phyloP scores from a whole-genome alignment of 2,329 filamentous ascomycete species.

The Xylaria sp. region DNA sequence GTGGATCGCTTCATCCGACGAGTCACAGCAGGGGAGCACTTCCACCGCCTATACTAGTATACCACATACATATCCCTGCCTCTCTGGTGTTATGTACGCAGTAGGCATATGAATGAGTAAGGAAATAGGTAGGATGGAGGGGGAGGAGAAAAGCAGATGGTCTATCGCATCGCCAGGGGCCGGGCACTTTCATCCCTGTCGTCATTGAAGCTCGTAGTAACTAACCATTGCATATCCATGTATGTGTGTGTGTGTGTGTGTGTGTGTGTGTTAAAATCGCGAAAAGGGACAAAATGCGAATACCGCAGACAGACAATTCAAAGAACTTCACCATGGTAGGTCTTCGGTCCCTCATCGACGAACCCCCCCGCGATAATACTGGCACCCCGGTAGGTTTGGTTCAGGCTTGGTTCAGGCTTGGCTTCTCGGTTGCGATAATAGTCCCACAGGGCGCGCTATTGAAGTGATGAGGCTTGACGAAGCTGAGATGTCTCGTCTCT shows the following conservation, averaged over 20 bases:
- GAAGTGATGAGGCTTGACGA: conserved; percentile 10
- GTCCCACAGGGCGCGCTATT: conserved; percentile 17
- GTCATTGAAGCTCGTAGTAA: background rate
- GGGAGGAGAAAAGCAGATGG: conserved; percentile 1
- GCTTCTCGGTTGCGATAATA: background rate
- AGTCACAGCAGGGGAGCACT: conserved; percentile 48
- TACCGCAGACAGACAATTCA: background rate
- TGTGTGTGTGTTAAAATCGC: too few species aligned
- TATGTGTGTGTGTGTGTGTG: too few species aligned
- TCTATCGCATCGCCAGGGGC: background rate
- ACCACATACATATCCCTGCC: conserved; percentile 15
- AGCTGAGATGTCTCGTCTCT: conserved; percentile 2
- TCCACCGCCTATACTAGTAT: conserved; percentile 32
- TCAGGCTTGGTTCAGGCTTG: background rate
- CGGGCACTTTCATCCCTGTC: background rate
- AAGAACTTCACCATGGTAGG: background rate
- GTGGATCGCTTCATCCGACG: conserved; percentile 56
- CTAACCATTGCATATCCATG: background rate
- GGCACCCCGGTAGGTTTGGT: background rate
- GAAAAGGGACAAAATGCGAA: background rate
- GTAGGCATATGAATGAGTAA: too few species aligned
- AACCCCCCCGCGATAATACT: conserved; percentile 4
- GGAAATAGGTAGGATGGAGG: conserved; percentile 15
- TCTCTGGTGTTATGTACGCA: too few species aligned
- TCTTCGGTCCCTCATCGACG: background rate